Evolutionary conservation across 345 rosid species (phyloP).

Genomic region (Cardiospermum halicacabum): DNA sequence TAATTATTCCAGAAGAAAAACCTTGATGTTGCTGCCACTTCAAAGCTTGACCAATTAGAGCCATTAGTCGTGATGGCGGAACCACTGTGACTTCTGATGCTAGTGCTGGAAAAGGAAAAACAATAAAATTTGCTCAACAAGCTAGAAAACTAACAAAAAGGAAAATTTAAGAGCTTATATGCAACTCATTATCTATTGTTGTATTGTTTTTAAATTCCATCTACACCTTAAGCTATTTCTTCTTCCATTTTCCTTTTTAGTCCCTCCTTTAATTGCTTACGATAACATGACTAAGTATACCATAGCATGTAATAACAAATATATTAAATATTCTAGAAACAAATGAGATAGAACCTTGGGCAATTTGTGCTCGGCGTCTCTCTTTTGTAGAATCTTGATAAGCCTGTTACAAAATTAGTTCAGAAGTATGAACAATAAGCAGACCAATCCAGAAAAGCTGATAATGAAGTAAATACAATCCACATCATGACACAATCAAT

Average conservation of each 20-base stretch:
- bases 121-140: not conserved
- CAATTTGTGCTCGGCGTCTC: conserved; percentile 85
- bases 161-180: not conserved
- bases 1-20: conserved; percentile 18
- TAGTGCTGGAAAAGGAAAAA: conserved; percentile 46
- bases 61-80: conserved; percentile 98
- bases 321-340: not conserved
- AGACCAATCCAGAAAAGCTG: not conserved
- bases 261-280: no score
- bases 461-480: not conserved
- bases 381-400: conserved; percentile 95
- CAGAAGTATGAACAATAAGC: not conserved
- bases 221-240: not conserved
- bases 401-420: conserved; percentile 43
- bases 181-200: not conserved
- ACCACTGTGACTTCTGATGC: conserved; percentile 92
- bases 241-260: no score
- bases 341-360: conserved; percentile 61
- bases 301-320: not conserved
- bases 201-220: not conserved
- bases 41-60: conserved; percentile 91
- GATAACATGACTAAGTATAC: no score
- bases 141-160: conserved; percentile 2
- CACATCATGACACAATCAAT: no score
- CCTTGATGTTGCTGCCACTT: conserved; percentile 99